These are phyloP conservation scores for Stygiomarasmius scandens DNA, from an alignment of 1,284 basidiomycete genomes.

Conservation along the genomic window DNA sequence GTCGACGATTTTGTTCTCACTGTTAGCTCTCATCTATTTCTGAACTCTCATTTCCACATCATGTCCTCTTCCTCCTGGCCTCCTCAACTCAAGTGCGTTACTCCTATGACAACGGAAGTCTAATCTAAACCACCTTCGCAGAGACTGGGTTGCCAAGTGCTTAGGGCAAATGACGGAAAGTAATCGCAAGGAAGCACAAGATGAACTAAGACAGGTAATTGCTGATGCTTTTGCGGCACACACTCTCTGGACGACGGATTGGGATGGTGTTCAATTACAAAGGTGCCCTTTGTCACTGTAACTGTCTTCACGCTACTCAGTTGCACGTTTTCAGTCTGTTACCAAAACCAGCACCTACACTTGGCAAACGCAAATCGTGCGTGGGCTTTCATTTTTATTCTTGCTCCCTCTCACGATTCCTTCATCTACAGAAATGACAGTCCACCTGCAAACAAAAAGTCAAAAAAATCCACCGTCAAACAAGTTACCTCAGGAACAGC, in stretches of 20 bases:
- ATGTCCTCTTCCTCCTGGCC: constrained; percentile 72
- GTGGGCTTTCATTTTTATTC: constrained; percentile 14
- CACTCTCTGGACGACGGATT: constrained; percentile 88
- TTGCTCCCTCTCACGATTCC: not conserved
- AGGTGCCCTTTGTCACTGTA: constrained; percentile 47
- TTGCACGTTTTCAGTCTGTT: constrained; percentile 49
- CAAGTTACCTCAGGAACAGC: constrained; percentile 35
- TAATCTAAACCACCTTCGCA: constrained; percentile 31
- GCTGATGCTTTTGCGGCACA: constrained; percentile 78
- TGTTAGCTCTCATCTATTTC: not conserved
- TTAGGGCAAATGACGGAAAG: constrained; percentile 79
- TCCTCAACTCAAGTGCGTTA: constrained; percentile 58
- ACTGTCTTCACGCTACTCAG: constrained; percentile 23
- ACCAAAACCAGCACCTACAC: constrained; percentile 56
- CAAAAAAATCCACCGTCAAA: constrained; percentile 63
- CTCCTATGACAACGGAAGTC: constrained; percentile 48
- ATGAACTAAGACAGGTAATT: constrained; percentile 86
- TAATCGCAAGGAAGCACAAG: constrained; percentile 75
- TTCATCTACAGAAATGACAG: constrained; percentile 41
- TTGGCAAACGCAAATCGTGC: constrained; percentile 72
- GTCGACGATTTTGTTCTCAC: not conserved
- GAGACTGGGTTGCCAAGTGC: constrained; percentile 86
- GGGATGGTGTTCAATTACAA: constrained; percentile 80
- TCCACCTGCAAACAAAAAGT: constrained; percentile 58
- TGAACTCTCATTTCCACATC: not conserved